Base-by-base conservation (phyloP, 2,329 filamentous ascomycete species). In the Ophiostoma ulmi region DNA sequence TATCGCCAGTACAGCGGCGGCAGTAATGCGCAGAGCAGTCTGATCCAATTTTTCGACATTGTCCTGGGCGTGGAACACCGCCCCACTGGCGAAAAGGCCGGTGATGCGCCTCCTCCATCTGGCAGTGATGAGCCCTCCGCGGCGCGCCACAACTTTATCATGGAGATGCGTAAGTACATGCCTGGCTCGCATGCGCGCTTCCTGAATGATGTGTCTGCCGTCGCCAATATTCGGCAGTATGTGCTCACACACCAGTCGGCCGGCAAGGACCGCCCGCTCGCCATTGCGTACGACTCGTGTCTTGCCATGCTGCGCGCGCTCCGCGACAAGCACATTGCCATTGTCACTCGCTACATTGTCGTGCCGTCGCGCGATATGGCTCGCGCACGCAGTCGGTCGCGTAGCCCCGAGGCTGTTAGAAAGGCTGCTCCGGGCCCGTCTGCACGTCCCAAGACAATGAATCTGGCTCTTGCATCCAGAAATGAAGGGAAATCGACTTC, bases 121-220 rank as follows among this genome's bases (percentile, higher is more conserved):
- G 52, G 52, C 10, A 22, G 52, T 66, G 75, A 79, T 20, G 77
- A 80, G 1, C 39, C 70, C 7, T 63, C 58, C 17, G 48, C 44
- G 31, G 63, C 67, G 76, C 85, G 35, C 85, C 88, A 97, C 81
- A 96, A 95, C 77, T 99, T 99, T 81, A 94, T 99, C 77, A 88
- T 91, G 77, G 95, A 99, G 74, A 99, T 99, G 95, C 91, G 94
- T 72, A 87, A 87, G 65, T 99, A 99, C 81, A 99, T 99, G 95
- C 95, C 95, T 0, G 94, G 93, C 0, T 88, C 91, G 0, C 95
- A 99, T 77, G 91, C 93, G 3, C 89, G 91, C 58, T 99, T 99
- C 81, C 85, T 99, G 3, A 86, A 91, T 74, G 91, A 96, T 73
- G 89, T 97, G 14, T 85, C 87, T 68, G 83, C 83, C 20, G 89